Evolutionary conservation across 2,329 filamentous ascomycete genomes (phyloP), one percentile per base, ranked within the genome.

Genomic region (Aspergillus versicolor): DNA sequence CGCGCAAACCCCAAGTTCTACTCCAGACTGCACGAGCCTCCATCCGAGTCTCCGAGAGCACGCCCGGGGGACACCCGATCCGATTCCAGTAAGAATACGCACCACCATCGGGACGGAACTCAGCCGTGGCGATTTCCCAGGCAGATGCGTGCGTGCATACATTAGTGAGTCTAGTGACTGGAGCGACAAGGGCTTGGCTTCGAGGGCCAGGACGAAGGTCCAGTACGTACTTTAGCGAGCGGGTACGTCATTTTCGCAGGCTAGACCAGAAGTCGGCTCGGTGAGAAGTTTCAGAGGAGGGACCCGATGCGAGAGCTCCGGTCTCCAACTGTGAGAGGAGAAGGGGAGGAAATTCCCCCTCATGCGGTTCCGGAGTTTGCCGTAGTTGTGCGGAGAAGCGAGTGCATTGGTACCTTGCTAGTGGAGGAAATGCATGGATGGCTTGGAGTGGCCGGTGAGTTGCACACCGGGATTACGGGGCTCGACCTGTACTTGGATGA

Each of bases 351-450:
- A 38, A 8, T 30, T 13, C 12, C 51, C 51, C 51, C 51, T 53
- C 51, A 53, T 42, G 44, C n/a, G 45, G 40, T 57, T 52, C 57
- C 57, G 57, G 57, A 57, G 45, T 47, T 57, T 57, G 51, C 57
- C 57, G 57, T 19, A 47, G 52, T 2, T 21, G 53, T 59, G 57
- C 51, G 51, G 51, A 53, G 51, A 40, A 41, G 12, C 34, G 27
- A 30, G 27, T 37, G 12, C 34, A 37, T 37, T 37, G 34, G 12
- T 37, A 37, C 27, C 27, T 30, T 30, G 27, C 27, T 9, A 30
- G 27, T 30, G 27, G 27, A 30, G 27, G 27, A 30, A 30, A 4
- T 30, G 9, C 24, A 24, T 24, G 24, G 24, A 9, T 30, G 27
- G 11, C 27, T 30, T 30, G 9, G 9, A 4, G 8, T 30, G 27